Percentiles rank a stretch among this genome's conserved stretches.
Conservation (phyloP, 2,329 filamentous ascomycete genomes). For the Scytalidium sp. region DNA sequence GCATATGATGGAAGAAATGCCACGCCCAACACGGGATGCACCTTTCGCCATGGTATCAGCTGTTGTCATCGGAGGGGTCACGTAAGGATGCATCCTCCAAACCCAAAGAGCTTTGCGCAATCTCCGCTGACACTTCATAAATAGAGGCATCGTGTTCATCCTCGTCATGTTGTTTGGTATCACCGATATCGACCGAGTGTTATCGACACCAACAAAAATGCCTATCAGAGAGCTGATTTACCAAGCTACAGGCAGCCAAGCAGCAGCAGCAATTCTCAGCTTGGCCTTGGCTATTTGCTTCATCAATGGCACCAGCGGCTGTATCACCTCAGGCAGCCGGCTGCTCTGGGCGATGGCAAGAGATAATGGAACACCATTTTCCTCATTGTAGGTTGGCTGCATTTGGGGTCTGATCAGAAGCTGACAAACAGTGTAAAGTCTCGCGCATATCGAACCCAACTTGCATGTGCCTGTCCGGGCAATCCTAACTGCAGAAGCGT, state of each 20-base stretch:
- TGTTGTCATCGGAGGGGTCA: slow-evolving; percentile 38
- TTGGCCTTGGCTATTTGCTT: slow-evolving; percentile 41
- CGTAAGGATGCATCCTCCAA: slow-evolving; percentile 8
- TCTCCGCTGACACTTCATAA: not conserved
- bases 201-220: slow-evolving; percentile 33
- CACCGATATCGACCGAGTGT: slow-evolving; percentile 28
- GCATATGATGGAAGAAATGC: slow-evolving; percentile 45
- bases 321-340: slow-evolving; percentile 37
- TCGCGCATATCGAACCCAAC: too few species aligned
- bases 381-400: too few species aligned
- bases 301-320: slow-evolving; percentile 40
- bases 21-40: slow-evolving; percentile 33
- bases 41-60: slow-evolving; percentile 40
- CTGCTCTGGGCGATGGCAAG: slow-evolving; percentile 42
- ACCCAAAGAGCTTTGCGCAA: too few species aligned
- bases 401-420: too few species aligned
- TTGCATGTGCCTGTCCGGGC: too few species aligned
- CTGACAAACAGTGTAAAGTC: too few species aligned
- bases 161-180: slow-evolving; percentile 40
- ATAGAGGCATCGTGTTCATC: slow-evolving; percentile 35
- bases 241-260: slow-evolving; percentile 35
- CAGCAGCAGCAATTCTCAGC: slow-evolving; percentile 35
- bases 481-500: slow-evolving; percentile 34
- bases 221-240: slow-evolving; percentile 40
- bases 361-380: too few species aligned